Base-by-base conservation (phyloP, 371 early-diverging fungal genomes). In the Rhizopus delemar region DNA sequence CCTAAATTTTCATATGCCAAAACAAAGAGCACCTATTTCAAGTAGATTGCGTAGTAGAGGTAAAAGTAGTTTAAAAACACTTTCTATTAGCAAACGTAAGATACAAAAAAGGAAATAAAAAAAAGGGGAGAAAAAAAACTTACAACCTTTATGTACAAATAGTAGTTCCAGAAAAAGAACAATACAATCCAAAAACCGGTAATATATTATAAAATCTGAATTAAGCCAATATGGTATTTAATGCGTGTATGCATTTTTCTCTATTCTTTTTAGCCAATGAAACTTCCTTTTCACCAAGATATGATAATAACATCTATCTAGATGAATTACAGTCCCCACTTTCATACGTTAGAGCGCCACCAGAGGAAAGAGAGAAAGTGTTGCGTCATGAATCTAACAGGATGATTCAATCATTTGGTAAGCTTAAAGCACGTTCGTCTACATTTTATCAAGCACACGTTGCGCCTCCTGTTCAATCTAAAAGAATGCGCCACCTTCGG, bases 291-390 rank as follows among this genome's bases (percentile, higher is more conserved):
- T 65, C 60, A 22, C 60, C 65, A 38, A 56, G 60, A 53, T 4
- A 12, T 2, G 60, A 65, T 53, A 46, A 46, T 13, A 46, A 60
- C 16, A 65, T 65, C 29, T 60, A 65, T 34, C 41, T 65, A 34
- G 65, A 65, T 29, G 65, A 65, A 22, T 46, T 65, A 5, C 46
- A 56, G 4, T 41, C 56, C 1, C 53, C 45, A 4, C 41, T 65
- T 9, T 65, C 65, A 3, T 65, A 56, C 53, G 50, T 60, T 5
- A 51, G 65, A 57, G 65, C 60, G 3, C 35, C 49, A 12, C 8
- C 15, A 8, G 41, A 39, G 15, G 60, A 60, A 31, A 51, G 29
- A 8, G 33, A 51, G 6, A 43, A 13, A 15, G 15, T 43, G 43
- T 16, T 53, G 8, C 49, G 45, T 13, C 33, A 51, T 5, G 65